Conservation (phyloP, 345 rosid species). For the rapeseed (Brassica napus) region DNA sequence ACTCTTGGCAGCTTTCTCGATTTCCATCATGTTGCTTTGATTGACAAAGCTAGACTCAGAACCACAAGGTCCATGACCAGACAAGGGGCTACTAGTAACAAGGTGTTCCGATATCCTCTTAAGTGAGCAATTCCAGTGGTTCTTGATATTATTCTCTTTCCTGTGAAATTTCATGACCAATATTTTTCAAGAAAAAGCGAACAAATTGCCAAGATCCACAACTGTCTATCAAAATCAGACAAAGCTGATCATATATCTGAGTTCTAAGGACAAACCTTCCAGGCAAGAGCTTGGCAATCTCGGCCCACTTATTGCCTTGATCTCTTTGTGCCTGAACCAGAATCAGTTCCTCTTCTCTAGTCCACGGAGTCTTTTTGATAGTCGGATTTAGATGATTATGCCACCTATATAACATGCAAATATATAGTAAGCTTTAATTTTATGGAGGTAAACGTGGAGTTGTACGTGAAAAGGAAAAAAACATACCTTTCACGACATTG, state of each 20-base stretch:
- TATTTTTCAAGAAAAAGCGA: not conserved
- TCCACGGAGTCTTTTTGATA: conserved; percentile 58
- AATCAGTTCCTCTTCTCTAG: conserved; percentile 56
- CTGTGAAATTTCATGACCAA: conserved; percentile 37
- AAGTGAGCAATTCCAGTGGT: conserved; percentile 70
- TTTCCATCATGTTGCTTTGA: not conserved
- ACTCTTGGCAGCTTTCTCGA: not conserved
- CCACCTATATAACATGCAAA: not conserved
- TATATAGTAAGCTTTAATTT: too few relatives aligned
- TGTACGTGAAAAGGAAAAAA: too few relatives aligned
- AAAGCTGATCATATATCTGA: not conserved
- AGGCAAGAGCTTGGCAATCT: conserved; percentile 62
- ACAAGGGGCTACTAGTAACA: not conserved
- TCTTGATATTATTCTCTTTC: conserved; percentile 69
- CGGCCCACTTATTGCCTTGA: conserved; percentile 76
- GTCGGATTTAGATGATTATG: conserved; percentile 67
- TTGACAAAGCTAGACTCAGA: conserved; percentile 1
- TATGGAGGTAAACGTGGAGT: not conserved
- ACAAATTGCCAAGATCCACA: not conserved
- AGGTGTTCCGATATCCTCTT: conserved; percentile 45
- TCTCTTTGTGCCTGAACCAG: conserved; percentile 48
- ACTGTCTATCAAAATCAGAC: not conserved
- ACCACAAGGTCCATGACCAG: not conserved
- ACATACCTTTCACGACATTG: conserved; percentile 75
- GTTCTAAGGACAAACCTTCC: conserved; percentile 50